Evolutionary conservation across 768 basidiomycete species (phyloP).

Genomic region (Lactarius vividus): DNA sequence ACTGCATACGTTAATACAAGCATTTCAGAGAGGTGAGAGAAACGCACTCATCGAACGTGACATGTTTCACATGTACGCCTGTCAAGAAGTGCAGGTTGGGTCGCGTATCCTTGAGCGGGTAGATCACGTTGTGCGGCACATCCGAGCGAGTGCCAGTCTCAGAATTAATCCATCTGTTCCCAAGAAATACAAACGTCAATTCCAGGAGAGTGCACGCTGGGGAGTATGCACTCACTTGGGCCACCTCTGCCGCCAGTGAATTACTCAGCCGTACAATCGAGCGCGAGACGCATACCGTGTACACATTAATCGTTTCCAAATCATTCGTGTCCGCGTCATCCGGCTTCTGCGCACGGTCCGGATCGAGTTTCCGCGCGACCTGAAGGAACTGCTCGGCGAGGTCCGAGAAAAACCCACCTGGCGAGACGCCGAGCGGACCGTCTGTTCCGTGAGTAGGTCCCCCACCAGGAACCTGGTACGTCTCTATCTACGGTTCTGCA

Average conservation of each 20-base stretch:
- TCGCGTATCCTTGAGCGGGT: conserved; percentile 32
- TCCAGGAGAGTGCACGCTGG: neutral
- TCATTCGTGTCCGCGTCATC: conserved; percentile 29
- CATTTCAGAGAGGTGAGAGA: neutral
- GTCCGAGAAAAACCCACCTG: conserved; percentile 30
- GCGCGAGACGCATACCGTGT: conserved; percentile 27
- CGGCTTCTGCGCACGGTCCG: conserved; percentile 22
- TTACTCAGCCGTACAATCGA: neutral
- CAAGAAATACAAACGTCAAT: neutral
- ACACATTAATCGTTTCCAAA: conserved; percentile 31
- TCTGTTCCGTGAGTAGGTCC: conserved; percentile 43
- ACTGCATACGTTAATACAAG: conserved; percentile 25
- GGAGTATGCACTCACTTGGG: conserved; percentile 41
- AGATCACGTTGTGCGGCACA: conserved; percentile 43
- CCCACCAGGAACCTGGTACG: conserved; percentile 35
- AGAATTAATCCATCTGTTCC: conserved; percentile 50
- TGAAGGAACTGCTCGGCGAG: conserved; percentile 33
- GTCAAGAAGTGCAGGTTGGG: conserved; percentile 36
- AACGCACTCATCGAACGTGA: conserved; percentile 37
- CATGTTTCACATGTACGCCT: conserved; percentile 37
- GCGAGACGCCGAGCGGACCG: conserved; percentile 44
- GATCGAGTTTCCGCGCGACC: conserved; percentile 30
- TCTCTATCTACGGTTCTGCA: conserved; percentile 36
- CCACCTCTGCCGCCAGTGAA: conserved; percentile 46
- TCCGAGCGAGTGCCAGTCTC: conserved; percentile 57